Evolutionary conservation across 2,329 filamentous ascomycete species (phyloP).

Genomic region (Neonectria punicea): DNA sequence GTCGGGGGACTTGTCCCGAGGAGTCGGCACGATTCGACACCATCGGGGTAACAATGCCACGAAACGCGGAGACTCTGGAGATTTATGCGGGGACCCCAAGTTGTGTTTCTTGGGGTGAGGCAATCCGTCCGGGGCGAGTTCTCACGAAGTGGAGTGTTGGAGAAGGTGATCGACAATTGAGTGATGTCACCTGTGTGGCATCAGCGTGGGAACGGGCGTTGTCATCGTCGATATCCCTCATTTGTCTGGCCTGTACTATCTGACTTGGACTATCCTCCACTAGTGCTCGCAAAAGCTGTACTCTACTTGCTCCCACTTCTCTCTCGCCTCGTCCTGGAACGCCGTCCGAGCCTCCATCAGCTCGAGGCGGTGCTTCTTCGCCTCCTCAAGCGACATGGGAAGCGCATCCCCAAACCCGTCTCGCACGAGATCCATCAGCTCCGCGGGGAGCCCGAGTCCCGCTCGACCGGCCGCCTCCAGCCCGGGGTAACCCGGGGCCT

Average conservation of each 20-base stretch:
- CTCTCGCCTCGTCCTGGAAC: background rate
- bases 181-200: background rate
- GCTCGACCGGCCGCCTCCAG: slow-evolving; percentile 11
- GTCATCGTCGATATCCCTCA: background rate
- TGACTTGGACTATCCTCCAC: background rate
- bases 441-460: slow-evolving; percentile 1
- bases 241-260: background rate
- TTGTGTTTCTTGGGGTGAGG: background rate
- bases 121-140: slow-evolving; percentile 7
- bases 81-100: slow-evolving; percentile 9
- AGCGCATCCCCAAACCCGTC: background rate
- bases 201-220: background rate
- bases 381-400: slow-evolving; percentile 31
- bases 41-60: slow-evolving; percentile 17
- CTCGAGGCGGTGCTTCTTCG: slow-evolving; percentile 27
- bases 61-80: slow-evolving; percentile 21
- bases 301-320: fast-evolving
- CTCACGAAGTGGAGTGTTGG: slow-evolving; percentile 2
- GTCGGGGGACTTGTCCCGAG: slow-evolving; percentile 3
- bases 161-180: slow-evolving; percentile 9
- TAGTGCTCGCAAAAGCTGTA: slow-evolving; percentile 38
- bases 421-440: slow-evolving; percentile 27
- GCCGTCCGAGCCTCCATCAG: slow-evolving; percentile 25
- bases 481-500: background rate
- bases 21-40: background rate